Conservation (phyloP, 805 yeast species). For the Yarrowia sp. region DNA sequence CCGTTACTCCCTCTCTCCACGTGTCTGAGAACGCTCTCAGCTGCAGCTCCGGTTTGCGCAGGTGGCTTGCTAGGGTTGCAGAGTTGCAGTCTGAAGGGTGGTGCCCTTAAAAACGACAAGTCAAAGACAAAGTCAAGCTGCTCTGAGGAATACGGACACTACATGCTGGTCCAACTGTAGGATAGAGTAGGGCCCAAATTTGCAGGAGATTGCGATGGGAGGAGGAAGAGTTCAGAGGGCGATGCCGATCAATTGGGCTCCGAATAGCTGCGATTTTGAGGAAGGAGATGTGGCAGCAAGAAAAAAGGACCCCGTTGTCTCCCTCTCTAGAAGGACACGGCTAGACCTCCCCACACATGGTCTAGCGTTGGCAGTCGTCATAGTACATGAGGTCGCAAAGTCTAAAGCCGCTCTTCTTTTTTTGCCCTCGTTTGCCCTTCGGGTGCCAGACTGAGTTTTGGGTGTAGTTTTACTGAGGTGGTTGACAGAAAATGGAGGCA, state of each 20-base stretch:
- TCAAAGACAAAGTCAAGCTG: not conserved
- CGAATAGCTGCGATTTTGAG: no score
- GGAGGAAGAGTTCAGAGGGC: no score
- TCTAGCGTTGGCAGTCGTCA: constrained; percentile 5
- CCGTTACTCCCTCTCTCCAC: no score
- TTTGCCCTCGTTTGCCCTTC: not conserved
- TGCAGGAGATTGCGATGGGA: no score
- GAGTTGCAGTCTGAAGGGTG: not conserved
- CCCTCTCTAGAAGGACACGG: not conserved
- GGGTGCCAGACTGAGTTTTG: not conserved
- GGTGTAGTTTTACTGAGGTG: not conserved
- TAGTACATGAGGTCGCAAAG: constrained; percentile 15
- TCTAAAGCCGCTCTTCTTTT: not conserved
- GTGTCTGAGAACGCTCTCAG: no score
- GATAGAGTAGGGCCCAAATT: no score
- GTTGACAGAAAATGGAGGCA: not conserved
- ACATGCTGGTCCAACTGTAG: no score
- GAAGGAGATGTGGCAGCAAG: no score
- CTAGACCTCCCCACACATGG: constrained; percentile 13
- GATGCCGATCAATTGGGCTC: no score
- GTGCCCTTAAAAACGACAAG: not conserved
- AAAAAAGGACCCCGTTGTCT: no score
- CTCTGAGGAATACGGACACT: not conserved
- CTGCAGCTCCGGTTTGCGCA: no score
- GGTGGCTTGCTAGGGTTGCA: constrained; percentile 10